Base-by-base conservation (phyloP, 2,329 filamentous ascomycete species). In the Zopfia rhizophila region DNA sequence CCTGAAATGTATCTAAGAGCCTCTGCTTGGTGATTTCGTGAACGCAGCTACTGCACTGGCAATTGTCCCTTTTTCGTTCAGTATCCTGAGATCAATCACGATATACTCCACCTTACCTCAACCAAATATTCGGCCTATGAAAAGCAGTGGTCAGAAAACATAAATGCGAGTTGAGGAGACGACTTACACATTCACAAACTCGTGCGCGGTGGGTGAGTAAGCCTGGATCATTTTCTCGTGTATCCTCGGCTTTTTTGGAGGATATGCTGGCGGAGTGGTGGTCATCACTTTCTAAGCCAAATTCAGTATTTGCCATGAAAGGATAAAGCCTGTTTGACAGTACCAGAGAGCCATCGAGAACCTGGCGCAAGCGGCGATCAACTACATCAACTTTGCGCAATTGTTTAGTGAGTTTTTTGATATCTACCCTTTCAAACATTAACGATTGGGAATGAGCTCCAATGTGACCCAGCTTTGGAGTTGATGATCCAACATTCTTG, bases 1-100 rank as follows among this genome's bases (percentile, higher is more conserved):
- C 84, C 45, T 80, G 76, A 58, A 90, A 90, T 0, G 85, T 89
- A 60, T 90, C 81, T 43, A 88, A 77, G 38, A 82, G 80, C 18
- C 87, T 77, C 69, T 92, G 89, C 67, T 79, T 83, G 4, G 89
- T 92, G 50, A 85, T 82, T 45, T 82, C 81, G 67, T 91, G 86
- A 17, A 88, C 78, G 63, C 89, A 91, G 48, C 75, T 67, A 1
- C 69, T 59, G 63, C 88, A 92, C 47, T 84, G 86, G 62, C 89
- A 92, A 61, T 90, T 88, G 59, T 91, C 88, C 52, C 88, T 86
- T n/a, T n/a, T n/a, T n/a, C n/a, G 17, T 55, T 67, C 14, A 61
- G 49, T 7, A 53, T 49, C 1, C 13, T 23, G 22, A 40, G 14
- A n/a, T 54, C 31, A 12, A 43, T 51, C 7, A 33, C 28, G 10